Base-by-base conservation (phyloP, 2,329 filamentous ascomycete species). In the Pseudopyricularia javanii region DNA sequence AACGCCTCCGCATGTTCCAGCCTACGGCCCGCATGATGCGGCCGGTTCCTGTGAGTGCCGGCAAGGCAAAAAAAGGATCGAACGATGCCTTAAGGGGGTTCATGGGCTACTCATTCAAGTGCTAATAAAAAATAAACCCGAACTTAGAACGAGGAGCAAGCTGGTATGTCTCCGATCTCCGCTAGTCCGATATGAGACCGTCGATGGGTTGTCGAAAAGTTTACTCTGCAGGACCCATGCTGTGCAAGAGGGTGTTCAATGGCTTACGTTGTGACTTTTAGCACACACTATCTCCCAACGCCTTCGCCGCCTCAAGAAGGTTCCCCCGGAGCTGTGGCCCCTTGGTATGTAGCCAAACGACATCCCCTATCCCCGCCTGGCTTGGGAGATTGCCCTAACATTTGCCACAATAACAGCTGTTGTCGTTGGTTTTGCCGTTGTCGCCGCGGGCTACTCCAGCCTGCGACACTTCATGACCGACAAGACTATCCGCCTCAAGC, bases 211-310 rank as follows among this genome's bases (percentile, higher is more conserved):
- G 40, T 24, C 11, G 7, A 4, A 24, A 20, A 28, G 22, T 28
- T 6, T 45, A 26, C 40, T 24, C 14, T 7, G 40, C 9, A 45
- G 40, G n/a, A 17, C 24, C 15, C 17, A 28, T 24, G 22, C 22
- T 14, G 9, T 6, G 40, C 24, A 17, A 34, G 47, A 40, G 24
- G 24, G 26, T 37, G 50, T 17, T 30, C 22, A 47, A 47, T 43
- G 35, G 15, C 47, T 53, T 33, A 56, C 55, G 56, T 54, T 52
- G 54, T 57, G 5, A 24, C 33, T 48, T 37, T 3, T 47, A 98
- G 93, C 89, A 68, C 93, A 97, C 76, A 96, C 91, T 64, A 83
- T 97, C 72, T 95, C 91, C 60, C 93, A 97, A 78, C 88, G 91
- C 69, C 78, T 98, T 64, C 87, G 91, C 69, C 85, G 83, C 68